A percentile compares a stretch with the other conserved stretches of the same genome.
These are phyloP conservation scores for Plantago coronopus DNA, from an alignment of 305 asterid species.

Conservation along the genomic window DNA sequence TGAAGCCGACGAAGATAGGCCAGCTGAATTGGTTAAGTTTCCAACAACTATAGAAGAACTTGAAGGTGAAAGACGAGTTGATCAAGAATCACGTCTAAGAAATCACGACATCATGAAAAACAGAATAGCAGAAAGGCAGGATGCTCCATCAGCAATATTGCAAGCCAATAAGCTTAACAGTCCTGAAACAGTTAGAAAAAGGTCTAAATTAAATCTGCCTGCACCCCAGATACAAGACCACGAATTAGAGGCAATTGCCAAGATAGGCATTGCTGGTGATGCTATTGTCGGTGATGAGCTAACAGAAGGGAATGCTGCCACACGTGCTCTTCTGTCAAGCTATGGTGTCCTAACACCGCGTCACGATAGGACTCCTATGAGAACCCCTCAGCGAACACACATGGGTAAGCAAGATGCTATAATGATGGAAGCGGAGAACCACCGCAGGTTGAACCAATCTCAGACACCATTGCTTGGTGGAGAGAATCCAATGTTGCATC, in stretches of 20 bases:
- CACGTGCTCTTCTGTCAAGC: constrained; percentile 89
- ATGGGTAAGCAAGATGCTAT: constrained; percentile 85
- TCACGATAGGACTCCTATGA: constrained; percentile 81
- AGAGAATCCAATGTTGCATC: constrained; percentile 87
- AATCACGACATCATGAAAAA: constrained; percentile 91
- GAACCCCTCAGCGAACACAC: constrained; percentile 94
- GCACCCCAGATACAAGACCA: constrained; percentile 96
- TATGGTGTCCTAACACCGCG: constrained; percentile 75
- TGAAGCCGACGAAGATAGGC: constrained; percentile 70
- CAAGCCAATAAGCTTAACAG: constrained; percentile 95
- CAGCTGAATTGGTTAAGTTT: constrained; percentile 68
- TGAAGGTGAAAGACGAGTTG: constrained; percentile 97
- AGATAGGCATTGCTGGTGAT: constrained; percentile 88
- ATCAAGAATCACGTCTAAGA: constrained; percentile 78
- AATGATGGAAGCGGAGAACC: constrained; percentile 98
- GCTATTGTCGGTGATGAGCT: constrained; percentile 77
- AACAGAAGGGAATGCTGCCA: constrained; percentile 86
- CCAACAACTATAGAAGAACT: constrained; percentile 97
- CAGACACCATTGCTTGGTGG: constrained; percentile 99
- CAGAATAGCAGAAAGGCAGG: constrained; percentile 91
- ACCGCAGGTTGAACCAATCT: constrained; percentile 69
- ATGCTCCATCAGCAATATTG: constrained; percentile 85
- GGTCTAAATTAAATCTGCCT: constrained; percentile 81
- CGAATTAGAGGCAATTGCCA: constrained; percentile 93
- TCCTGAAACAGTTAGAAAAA: constrained; percentile 86